A percentile compares a stretch with the other conserved stretches of the same genome.
These are phyloP conservation scores for Asterionellopsis glacialis DNA, from an alignment of 108 stramenopile species.

Conservation along the genomic window DNA sequence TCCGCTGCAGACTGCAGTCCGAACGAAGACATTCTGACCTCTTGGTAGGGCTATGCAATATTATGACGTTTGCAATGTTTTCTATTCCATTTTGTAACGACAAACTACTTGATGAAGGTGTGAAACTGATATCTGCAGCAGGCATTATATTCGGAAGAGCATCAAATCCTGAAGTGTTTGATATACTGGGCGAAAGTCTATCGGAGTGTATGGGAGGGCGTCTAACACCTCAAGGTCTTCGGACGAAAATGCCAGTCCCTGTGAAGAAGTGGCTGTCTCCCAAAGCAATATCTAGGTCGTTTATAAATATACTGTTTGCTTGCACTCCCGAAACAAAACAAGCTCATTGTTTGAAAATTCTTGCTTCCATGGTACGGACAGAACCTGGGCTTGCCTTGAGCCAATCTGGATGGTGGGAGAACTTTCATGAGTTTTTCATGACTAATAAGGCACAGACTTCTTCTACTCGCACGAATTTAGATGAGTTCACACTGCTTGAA, in stretches of 20 bases:
- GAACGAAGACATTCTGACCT: too few species aligned
- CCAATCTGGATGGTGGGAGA: too few species aligned
- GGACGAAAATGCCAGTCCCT: not conserved
- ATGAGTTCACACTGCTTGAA: too few species aligned
- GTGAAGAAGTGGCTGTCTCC: not conserved
- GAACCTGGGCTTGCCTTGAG: not conserved
- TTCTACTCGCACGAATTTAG: too few species aligned
- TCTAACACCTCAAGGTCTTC: not conserved
- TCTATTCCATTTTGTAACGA: not conserved
- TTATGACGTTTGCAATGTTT: not conserved
- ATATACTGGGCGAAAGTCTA: not conserved
- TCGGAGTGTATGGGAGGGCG: conserved; percentile 10
- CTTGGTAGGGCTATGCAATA: not conserved
- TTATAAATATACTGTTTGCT: not conserved
- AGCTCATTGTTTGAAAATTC: not conserved
- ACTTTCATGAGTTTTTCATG: conserved; percentile 14
- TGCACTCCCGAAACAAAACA: too few species aligned
- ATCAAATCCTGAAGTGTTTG: too few species aligned
- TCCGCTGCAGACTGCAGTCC: too few species aligned
- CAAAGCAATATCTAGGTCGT: not conserved
- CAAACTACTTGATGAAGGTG: not conserved
- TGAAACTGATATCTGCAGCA: not conserved
- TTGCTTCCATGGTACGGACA: not conserved
- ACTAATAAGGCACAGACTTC: not conserved
- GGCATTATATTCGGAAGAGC: not conserved